Conservation (phyloP, 2,329 filamentous ascomycete genomes). For the Dactylellina leptospora region DNA sequence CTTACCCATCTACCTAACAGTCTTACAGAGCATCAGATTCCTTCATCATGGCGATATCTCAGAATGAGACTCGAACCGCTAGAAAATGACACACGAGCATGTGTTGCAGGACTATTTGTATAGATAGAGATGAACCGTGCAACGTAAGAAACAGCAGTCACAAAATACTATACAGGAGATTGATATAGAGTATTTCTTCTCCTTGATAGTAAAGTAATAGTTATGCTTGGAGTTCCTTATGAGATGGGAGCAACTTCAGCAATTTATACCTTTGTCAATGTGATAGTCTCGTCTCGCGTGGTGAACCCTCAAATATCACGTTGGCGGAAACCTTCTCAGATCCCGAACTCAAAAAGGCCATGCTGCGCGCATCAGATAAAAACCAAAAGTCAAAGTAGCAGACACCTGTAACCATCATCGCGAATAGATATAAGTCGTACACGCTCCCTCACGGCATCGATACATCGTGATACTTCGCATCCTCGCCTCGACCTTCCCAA, state of each 20-base stretch:
- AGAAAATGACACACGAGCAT: too few relatives aligned
- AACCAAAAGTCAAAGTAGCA: not conserved
- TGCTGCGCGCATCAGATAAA: not conserved
- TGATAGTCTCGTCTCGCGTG: too few relatives aligned
- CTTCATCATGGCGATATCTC: not conserved
- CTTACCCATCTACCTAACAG: too few relatives aligned
- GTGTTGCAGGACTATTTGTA: too few relatives aligned
- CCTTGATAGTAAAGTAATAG: not conserved
- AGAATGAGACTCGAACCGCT: too few relatives aligned
- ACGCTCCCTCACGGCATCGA: not conserved
- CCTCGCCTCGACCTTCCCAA: not conserved
- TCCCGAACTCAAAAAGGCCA: not conserved
- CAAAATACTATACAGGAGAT: too few relatives aligned
- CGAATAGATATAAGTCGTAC: not conserved
- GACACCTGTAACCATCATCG: not conserved
- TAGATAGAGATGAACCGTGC: too few relatives aligned
- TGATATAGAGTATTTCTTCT: not conserved
- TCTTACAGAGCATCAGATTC: too few relatives aligned
- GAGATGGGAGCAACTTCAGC: too few relatives aligned
- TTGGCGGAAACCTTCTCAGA: slow-evolving; percentile 11
- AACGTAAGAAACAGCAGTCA: too few relatives aligned
- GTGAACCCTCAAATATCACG: slow-evolving; percentile 2
- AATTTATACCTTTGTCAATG: too few relatives aligned
- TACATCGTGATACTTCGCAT: not conserved
- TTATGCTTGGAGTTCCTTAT: too few relatives aligned